phyloP scores from a whole-genome alignment of 2,329 filamentous ascomycete genomes.

The Ceratocystis cacaofunesta region DNA sequence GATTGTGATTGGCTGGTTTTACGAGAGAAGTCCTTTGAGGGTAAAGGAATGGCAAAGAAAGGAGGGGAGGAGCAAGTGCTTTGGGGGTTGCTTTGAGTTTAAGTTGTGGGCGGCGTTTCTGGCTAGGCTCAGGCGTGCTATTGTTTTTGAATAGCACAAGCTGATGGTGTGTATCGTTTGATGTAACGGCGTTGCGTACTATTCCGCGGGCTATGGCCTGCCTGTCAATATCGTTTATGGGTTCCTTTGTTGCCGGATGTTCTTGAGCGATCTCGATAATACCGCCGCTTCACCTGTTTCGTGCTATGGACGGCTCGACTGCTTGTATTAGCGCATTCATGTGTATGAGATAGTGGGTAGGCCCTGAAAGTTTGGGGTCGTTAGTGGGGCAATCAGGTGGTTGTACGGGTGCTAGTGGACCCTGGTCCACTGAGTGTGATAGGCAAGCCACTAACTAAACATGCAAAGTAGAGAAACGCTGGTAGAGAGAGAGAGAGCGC shows the following conservation, averaged over 20 bases:
- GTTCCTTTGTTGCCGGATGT: not conserved
- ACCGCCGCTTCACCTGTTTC: too few species aligned
- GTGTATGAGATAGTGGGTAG: too few species aligned
- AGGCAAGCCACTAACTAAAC: not conserved
- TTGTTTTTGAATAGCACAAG: not conserved
- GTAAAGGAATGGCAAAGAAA: not conserved
- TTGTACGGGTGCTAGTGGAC: too few species aligned
- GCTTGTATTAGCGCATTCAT: not conserved
- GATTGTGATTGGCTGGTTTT: slow-evolving; percentile 4
- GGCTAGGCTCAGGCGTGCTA: not conserved
- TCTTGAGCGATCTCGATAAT: not conserved
- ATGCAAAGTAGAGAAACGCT: not conserved
- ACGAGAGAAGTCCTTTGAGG: not conserved
- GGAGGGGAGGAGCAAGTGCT: not conserved
- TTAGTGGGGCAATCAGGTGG: too few species aligned
- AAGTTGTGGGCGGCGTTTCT: not conserved
- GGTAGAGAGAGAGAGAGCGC: too few species aligned
- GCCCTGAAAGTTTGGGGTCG: too few species aligned
- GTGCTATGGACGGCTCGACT: not conserved
- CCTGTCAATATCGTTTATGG: not conserved
- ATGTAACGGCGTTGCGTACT: not conserved
- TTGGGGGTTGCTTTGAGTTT: not conserved
- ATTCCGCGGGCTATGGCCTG: not conserved
- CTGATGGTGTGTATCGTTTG: not conserved
- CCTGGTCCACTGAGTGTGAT: too few species aligned